phyloP scores from a whole-genome alignment of 345 rosid genomes.

The Hypericum perforatum region DNA sequence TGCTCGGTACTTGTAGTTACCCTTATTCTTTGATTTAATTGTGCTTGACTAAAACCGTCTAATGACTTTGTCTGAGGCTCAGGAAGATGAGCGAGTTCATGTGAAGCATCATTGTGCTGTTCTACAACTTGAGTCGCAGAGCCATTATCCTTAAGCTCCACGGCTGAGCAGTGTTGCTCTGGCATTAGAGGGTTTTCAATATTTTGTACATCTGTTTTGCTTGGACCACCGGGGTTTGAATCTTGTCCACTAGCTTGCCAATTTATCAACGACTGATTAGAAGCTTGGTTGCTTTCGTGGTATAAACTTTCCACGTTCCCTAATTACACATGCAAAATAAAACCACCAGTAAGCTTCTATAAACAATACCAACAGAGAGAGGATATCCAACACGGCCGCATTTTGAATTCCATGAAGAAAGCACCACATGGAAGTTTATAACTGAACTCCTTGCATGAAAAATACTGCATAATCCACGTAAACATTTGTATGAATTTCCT shows the following conservation, averaged over 20 bases:
- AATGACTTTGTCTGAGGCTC: constrained; percentile 45
- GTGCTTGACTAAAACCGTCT: constrained; percentile 36
- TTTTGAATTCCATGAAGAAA: no score
- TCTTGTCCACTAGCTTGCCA: constrained; percentile 43
- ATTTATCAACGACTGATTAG: constrained; percentile 35
- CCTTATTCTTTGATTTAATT: constrained; percentile 58
- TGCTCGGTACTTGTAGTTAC: constrained; percentile 41
- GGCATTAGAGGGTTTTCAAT: constrained; percentile 28
- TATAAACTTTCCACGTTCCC: constrained; percentile 22
- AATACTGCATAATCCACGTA: no score
- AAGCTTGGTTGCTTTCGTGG: constrained; percentile 35
- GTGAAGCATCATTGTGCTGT: constrained; percentile 29
- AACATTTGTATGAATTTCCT: no score
- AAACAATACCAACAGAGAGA: no score
- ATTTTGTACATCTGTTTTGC: constrained; percentile 30
- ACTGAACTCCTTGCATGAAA: no score
- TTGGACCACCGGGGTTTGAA: constrained; percentile 32
- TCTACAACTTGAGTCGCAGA: constrained; percentile 35
- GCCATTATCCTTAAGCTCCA: constrained; percentile 32
- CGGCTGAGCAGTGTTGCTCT: constrained; percentile 33
- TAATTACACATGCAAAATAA: constrained; percentile 6
- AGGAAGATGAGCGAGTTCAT: constrained; percentile 24
- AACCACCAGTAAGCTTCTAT: background rate
- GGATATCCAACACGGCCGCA: no score
- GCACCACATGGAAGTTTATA: no score